Evolutionary conservation across 176 grass and related monocot species (phyloP).

Genomic region (Areca catechu): DNA sequence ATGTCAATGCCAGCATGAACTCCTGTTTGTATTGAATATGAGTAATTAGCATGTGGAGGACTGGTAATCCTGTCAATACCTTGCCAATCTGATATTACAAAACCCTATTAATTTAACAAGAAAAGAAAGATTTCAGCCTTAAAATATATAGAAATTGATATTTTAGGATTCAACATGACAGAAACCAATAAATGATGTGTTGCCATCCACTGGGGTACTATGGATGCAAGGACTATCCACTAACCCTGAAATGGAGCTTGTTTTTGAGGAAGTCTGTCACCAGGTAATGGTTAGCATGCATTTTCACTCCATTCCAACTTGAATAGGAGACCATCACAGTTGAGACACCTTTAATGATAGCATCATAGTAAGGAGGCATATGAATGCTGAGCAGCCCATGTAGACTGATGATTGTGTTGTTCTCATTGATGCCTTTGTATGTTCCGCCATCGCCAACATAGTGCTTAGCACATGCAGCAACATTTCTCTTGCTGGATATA

Average conservation of each 20-base stretch:
- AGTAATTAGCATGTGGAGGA: constrained; percentile 44
- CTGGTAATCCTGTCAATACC: constrained; percentile 56
- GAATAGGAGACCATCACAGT: constrained; percentile 73
- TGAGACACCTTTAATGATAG: constrained; percentile 58
- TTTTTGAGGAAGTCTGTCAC: constrained; percentile 71
- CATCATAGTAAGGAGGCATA: constrained; percentile 60
- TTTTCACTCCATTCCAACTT: constrained; percentile 68
- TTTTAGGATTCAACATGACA: too few relatives aligned
- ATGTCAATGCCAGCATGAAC: constrained; percentile 64
- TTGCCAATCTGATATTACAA: constrained; percentile 67
- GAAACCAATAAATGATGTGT: too few relatives aligned
- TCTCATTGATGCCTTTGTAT: constrained; percentile 46
- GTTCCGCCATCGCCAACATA: constrained; percentile 76
- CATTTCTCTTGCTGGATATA: constrained; percentile 35
- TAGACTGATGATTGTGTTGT: constrained; percentile 46
- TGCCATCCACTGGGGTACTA: too few relatives aligned
- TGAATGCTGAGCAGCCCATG: constrained; percentile 51
- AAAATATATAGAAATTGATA: too few relatives aligned
- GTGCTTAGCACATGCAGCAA: constrained; percentile 69
- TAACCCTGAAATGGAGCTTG: constrained; percentile 59
- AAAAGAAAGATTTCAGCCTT: too few relatives aligned
- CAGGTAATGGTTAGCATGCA: constrained; percentile 63
- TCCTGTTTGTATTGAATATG: constrained; percentile 47
- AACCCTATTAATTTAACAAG: constrained; percentile 28
- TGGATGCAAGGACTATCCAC: constrained; percentile 8